phyloP scores from a whole-genome alignment of 1,284 basidiomycete genomes.

The Neonothopanus nambi region DNA sequence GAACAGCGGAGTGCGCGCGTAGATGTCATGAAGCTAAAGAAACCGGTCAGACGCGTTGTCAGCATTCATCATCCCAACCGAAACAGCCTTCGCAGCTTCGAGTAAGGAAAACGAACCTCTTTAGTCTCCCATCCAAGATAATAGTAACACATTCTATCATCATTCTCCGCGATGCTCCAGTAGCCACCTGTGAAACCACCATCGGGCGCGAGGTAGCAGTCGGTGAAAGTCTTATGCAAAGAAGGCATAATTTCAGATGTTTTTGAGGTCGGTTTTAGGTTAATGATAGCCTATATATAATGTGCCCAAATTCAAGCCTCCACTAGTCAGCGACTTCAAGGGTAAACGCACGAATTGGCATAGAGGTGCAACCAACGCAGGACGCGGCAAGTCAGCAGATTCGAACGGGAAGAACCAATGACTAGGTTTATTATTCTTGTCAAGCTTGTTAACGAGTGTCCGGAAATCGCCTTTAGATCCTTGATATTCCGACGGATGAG shows the following conservation, averaged over 20 bases:
- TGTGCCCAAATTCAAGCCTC: neutral
- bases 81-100: too few relatives aligned
- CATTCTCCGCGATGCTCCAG: slow-evolving; percentile 21
- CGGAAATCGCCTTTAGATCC: slow-evolving; percentile 1
- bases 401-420: slow-evolving; percentile 17
- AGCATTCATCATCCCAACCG: too few relatives aligned
- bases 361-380: slow-evolving; percentile 20
- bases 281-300: slow-evolving; percentile 14
- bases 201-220: slow-evolving; percentile 21
- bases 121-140: slow-evolving; percentile 23
- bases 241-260: slow-evolving; percentile 14
- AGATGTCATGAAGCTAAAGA: slow-evolving; percentile 17
- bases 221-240: slow-evolving; percentile 25
- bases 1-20: slow-evolving; percentile 18
- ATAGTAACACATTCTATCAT: slow-evolving; percentile 20
- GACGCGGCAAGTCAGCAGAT: slow-evolving; percentile 12
- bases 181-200: slow-evolving; percentile 24
- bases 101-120: too few relatives aligned
- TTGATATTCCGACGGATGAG: slow-evolving; percentile 1
- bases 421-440: slow-evolving; percentile 7
- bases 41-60: neutral
- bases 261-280: slow-evolving; percentile 8
- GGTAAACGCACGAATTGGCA: slow-evolving; percentile 17
- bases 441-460: slow-evolving; percentile 13
- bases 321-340: neutral